A percentile compares a stretch with the other conserved stretches of the same genome.
Conservation (phyloP, 495 filamentous ascomycete species). For the Xylaria curta region DNA sequence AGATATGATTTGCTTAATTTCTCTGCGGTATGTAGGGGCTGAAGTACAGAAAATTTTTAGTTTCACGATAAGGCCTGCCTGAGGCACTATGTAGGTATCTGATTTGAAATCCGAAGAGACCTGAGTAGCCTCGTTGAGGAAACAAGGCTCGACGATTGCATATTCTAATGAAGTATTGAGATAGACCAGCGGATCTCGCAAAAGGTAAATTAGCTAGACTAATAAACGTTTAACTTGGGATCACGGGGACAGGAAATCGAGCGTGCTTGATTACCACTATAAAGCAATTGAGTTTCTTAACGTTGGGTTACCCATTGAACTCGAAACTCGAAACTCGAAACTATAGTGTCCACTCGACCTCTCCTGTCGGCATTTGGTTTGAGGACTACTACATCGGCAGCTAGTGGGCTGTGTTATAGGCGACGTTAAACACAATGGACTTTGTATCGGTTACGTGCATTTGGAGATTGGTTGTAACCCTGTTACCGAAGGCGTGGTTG, state of each 20-base stretch:
- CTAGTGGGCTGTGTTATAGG: not conserved
- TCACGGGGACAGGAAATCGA: not conserved
- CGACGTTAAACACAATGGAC: not conserved
- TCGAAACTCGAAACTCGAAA: not conserved
- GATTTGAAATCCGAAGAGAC: no score
- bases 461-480: not conserved
- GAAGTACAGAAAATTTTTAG: not conserved
- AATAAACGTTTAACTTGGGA: not conserved
- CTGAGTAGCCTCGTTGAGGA: not conserved
- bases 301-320: not conserved
- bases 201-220: no score
- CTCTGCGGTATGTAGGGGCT: slow-evolving; percentile 35
- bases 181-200: not conserved
- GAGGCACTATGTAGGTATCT: not conserved
- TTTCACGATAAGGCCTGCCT: not conserved
- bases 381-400: no score
- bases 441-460: not conserved
- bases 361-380: not conserved
- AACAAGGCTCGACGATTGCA: not conserved
- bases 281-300: not conserved
- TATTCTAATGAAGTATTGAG: not conserved
- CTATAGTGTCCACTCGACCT: not conserved
- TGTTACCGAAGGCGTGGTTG: slow-evolving; percentile 1
- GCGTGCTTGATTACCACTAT: not conserved
- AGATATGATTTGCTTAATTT: slow-evolving; percentile 43